phyloP scores from a whole-genome alignment of 768 basidiomycete species.

The Auriscalpium microsporum region DNA sequence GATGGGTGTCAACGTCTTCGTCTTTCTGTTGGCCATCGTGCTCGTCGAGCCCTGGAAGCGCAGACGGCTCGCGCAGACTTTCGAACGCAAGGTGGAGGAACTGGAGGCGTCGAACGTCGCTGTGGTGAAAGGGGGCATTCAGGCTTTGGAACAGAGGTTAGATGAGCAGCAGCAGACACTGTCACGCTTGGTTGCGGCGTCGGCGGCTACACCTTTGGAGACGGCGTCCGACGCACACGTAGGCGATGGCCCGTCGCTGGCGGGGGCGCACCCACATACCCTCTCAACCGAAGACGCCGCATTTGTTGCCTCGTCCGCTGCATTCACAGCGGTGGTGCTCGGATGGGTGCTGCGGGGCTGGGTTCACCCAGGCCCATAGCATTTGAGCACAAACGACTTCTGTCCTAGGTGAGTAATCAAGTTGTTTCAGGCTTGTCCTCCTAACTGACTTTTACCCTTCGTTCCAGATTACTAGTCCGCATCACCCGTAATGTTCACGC shows the following conservation, averaged over 20 bases:
- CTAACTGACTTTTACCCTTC: too few species aligned
- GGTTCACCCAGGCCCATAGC: not conserved
- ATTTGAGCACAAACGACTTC: too few species aligned
- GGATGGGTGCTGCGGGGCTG: not conserved
- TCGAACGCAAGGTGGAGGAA: constrained; percentile 71
- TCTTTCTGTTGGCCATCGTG: constrained; percentile 85
- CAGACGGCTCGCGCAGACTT: constrained; percentile 73
- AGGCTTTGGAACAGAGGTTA: constrained; percentile 1
- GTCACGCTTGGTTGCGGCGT: not conserved
- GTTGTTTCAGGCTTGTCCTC: too few species aligned
- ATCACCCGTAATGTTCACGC: constrained; percentile 22
- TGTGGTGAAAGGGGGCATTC: not conserved
- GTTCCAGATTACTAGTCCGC: too few species aligned
- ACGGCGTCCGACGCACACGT: not conserved
- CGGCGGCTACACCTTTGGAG: not conserved
- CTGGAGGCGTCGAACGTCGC: constrained; percentile 35
- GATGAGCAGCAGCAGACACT: constrained; percentile 8
- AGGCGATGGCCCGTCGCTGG: not conserved
- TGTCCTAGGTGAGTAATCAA: too few species aligned
- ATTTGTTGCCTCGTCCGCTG: not conserved
- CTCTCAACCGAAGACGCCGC: not conserved
- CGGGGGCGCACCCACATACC: not conserved
- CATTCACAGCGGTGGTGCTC: not conserved
- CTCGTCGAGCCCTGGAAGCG: constrained; percentile 98
- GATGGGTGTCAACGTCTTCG: constrained; percentile 78